Base-by-base conservation (phyloP, 495 filamentous ascomycete genomes). In the Cetradonia linearis region DNA sequence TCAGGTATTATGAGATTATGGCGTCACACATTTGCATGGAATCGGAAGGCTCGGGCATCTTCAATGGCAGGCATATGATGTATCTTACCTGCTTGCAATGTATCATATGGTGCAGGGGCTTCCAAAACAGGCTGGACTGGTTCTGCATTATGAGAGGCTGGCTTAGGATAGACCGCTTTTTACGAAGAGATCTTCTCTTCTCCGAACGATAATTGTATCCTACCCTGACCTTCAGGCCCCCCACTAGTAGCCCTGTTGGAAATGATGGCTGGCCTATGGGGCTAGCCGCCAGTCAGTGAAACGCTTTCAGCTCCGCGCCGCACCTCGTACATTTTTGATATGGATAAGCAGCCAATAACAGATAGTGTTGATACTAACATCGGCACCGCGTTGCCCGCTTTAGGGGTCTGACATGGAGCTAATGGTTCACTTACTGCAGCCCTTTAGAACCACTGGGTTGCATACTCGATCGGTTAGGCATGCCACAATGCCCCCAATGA, bases 1-100 rank as follows among this genome's bases (percentile, higher is more conserved):
- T 60, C 34, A 46, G 59, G 37, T 33, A 34, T 61, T 55, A 55
- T 40, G 59, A 61, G 59, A 23, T 23, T 61, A 55, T 56, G 52
- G 59, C 38, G 59, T 33, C 54, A 30, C 50, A 31, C 59, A 61
- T 47, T 37, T 31, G 49, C 59, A 55, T 28, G 31, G 11, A 23
- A 46, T 27, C 16, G 33, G 40, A 55, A 47, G 33, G 53, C 31
- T 36, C 18, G 13, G 33, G 40, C 52, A 61, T 61, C 52, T 27
- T n/a, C 36, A 55, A 20, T 34, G 38, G 59, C 59, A 55, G 42
- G 59, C 50, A 38, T 16, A 27, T 61, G 23, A 34, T 30, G 53
- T 55, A 44, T 55, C 58, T 53, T 44, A 53, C 58, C 38, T 60
- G 36, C 31, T 44, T 60, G 58, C 47, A 30, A 44, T 60, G 58